Evolutionary conservation across 495 filamentous ascomycete species (phyloP).

Genomic region (Aspergillus indologenus): DNA sequence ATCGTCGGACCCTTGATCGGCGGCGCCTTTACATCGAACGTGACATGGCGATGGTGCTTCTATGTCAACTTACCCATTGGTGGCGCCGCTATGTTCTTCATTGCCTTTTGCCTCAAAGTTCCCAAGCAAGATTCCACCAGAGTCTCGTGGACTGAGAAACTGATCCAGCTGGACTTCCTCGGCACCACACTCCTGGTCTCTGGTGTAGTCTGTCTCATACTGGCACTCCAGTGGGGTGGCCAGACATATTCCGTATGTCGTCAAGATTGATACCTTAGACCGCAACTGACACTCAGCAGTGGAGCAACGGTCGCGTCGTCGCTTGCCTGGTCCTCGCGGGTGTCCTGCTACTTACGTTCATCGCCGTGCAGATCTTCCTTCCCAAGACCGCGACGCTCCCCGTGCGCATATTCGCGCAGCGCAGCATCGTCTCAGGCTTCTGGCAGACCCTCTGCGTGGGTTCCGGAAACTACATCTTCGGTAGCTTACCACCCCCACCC

Average conservation of each 20-base stretch:
- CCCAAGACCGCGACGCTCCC: slow-evolving; percentile 34
- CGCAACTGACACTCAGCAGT: slow-evolving; percentile 9
- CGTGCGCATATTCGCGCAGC: slow-evolving; percentile 30
- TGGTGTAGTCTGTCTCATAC: slow-evolving; percentile 35
- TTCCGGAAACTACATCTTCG: slow-evolving; percentile 49
- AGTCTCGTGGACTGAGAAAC: background rate
- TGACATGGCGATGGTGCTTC: slow-evolving; percentile 52
- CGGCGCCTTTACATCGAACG: slow-evolving; percentile 24
- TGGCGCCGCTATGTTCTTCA: slow-evolving; percentile 39
- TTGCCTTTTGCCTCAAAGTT: slow-evolving; percentile 26
- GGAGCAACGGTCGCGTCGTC: slow-evolving; percentile 36
- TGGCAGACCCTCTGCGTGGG: slow-evolving; percentile 15
- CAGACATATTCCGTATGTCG: slow-evolving; percentile 22
- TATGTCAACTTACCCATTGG: slow-evolving; percentile 61
- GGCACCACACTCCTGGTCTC: background rate
- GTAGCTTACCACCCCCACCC: background rate
- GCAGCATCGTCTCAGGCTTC: slow-evolving; percentile 19
- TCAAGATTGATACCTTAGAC: background rate
- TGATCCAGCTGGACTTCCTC: slow-evolving; percentile 2
- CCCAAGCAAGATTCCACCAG: background rate
- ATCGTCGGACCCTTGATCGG: slow-evolving; percentile 42
- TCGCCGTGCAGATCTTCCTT: slow-evolving; percentile 23
- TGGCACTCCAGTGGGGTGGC: slow-evolving; percentile 47
- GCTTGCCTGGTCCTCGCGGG: slow-evolving; percentile 32
- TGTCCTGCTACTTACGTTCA: slow-evolving; percentile 21